Evolutionary conservation across 371 early-diverging fungal species (phyloP).

Genomic region (Mortierella sp.): DNA sequence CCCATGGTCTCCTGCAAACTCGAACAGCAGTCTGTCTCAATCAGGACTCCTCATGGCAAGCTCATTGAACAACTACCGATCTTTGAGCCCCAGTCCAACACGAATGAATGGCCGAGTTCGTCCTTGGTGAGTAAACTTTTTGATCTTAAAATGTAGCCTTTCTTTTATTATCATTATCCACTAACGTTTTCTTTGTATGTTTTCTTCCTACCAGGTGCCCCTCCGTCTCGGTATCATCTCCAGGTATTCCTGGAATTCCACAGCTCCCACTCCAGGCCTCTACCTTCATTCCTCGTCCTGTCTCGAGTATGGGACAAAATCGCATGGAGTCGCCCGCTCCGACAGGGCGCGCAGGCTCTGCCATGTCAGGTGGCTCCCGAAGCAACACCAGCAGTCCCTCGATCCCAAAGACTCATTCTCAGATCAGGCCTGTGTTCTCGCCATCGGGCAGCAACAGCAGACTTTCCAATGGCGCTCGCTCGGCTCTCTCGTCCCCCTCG

Average conservation of each 20-base stretch:
- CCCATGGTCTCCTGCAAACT: slow-evolving; percentile 53
- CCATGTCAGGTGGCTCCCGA: slow-evolving; percentile 29
- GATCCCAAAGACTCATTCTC: slow-evolving; percentile 15
- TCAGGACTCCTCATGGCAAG: slow-evolving; percentile 23
- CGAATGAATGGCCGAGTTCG: slow-evolving; percentile 21
- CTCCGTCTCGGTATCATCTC: slow-evolving; percentile 39
- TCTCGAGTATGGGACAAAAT: slow-evolving; percentile 29
- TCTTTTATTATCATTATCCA: too few relatives aligned
- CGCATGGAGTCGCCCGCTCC: slow-evolving; percentile 27
- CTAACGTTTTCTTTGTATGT: background rate
- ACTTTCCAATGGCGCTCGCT: slow-evolving; percentile 38
- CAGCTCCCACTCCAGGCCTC: slow-evolving; percentile 19
- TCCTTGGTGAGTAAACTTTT: slow-evolving; percentile 30
- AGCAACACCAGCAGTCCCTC: slow-evolving; percentile 32
- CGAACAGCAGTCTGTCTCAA: slow-evolving; percentile 34
- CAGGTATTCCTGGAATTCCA: slow-evolving; percentile 52
- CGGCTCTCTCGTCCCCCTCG: slow-evolving; percentile 13
- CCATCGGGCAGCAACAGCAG: slow-evolving; percentile 37
- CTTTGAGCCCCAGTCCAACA: slow-evolving; percentile 48
- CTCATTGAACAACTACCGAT: slow-evolving; percentile 38
- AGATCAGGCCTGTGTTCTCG: slow-evolving; percentile 44
- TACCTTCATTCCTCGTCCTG: slow-evolving; percentile 41
- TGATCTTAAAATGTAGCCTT: too few relatives aligned
- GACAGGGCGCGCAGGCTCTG: slow-evolving; percentile 13
- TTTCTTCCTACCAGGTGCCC: slow-evolving; percentile 31